These are phyloP conservation scores for Entomortierella chlamydospora DNA, from an alignment of 192 early-diverging fungal genomes.

Conservation along the genomic window DNA sequence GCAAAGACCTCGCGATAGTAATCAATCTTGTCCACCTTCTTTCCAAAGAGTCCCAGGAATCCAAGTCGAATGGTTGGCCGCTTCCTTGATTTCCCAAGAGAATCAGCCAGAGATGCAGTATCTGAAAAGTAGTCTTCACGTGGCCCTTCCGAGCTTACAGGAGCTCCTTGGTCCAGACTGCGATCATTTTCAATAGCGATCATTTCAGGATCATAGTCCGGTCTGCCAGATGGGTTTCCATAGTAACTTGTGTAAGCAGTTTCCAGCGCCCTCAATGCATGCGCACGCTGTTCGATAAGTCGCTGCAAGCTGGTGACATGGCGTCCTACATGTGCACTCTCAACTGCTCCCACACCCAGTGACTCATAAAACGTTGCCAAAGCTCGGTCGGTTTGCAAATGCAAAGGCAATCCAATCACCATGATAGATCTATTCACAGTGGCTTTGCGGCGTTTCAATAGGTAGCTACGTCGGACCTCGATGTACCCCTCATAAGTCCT, in stretches of 20 bases:
- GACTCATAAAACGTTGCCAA: constrained; percentile 78
- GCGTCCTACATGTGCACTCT: constrained; percentile 71
- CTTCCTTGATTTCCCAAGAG: constrained; percentile 3
- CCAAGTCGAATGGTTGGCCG: constrained; percentile 60
- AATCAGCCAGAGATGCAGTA: not conserved
- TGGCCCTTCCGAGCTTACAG: not conserved
- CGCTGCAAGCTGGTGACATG: constrained; percentile 69
- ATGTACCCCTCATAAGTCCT: constrained; percentile 67
- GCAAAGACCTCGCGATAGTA: constrained; percentile 69
- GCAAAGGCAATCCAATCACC: constrained; percentile 73
- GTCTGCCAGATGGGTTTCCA: constrained; percentile 76
- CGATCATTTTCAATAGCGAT: constrained; percentile 54
- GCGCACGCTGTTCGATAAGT: constrained; percentile 65
- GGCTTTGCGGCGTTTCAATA: constrained; percentile 57
- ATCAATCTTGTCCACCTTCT: constrained; percentile 75
- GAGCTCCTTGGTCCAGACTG: not conserved
- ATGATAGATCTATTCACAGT: constrained; percentile 75
- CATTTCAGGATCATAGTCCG: constrained; percentile 68
- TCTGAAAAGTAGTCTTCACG: not conserved
- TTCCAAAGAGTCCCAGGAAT: constrained; percentile 62
- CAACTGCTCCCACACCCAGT: constrained; percentile 72
- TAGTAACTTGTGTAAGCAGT: constrained; percentile 66
- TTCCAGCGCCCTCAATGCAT: constrained; percentile 67
- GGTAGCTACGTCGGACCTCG: constrained; percentile 56
- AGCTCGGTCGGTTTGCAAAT: constrained; percentile 62